Evolutionary conservation across 1,284 basidiomycete genomes (phyloP).

Genomic region (Chondrostereum purpureum): DNA sequence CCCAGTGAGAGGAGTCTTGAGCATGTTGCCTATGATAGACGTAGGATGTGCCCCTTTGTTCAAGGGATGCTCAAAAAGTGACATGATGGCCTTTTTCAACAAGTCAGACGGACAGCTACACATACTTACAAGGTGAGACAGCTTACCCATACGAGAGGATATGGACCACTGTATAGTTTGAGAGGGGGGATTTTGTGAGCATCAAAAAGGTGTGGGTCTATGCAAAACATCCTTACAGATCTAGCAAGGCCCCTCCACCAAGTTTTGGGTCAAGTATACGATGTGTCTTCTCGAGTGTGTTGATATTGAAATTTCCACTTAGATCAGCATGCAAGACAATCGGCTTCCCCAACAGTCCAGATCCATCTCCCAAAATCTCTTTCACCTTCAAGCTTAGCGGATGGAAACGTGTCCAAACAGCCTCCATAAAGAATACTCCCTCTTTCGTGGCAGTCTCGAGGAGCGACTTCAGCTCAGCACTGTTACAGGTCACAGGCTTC

Average conservation of each 20-base stretch:
- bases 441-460: conserved; percentile 69
- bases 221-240: conserved; percentile 48
- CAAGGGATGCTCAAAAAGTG: conserved; percentile 73
- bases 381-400: conserved; percentile 64
- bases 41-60: conserved; percentile 55
- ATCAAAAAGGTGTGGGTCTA: no score
- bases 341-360: conserved; percentile 56
- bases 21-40: conserved; percentile 52
- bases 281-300: conserved; percentile 62
- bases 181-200: background rate
- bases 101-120: background rate
- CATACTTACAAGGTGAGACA: conserved; percentile 6
- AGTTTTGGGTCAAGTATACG: conserved; percentile 76
- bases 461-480: conserved; percentile 60
- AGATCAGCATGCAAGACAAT: conserved; percentile 66
- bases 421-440: conserved; percentile 86
- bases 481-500: conserved; percentile 69
- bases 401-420: conserved; percentile 77
- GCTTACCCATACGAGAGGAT: conserved; percentile 75
- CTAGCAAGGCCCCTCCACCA: conserved; percentile 82
- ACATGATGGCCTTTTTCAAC: conserved; percentile 54
- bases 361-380: conserved; percentile 42
- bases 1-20: conserved; percentile 70
- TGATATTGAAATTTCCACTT: conserved; percentile 63
- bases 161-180: conserved; percentile 58